Evolutionary conservation across 106 monocot genomes (phyloP).

Genomic region (Dactylorhiza incarnata): DNA sequence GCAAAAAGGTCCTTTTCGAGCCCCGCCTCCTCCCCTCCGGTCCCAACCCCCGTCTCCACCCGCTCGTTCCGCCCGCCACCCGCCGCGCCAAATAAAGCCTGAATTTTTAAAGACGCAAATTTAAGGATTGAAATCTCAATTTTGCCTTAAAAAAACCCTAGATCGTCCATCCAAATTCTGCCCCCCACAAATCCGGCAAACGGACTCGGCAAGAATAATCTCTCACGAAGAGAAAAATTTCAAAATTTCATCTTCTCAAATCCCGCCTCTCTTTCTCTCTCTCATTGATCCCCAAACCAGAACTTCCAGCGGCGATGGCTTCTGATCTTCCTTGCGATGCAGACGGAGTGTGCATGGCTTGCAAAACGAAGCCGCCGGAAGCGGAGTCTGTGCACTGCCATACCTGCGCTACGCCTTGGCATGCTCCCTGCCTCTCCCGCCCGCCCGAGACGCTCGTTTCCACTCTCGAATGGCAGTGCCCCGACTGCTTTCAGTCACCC

Average conservation of each 20-base stretch:
- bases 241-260: neutral
- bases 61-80: too few species aligned
- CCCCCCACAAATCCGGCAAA: neutral
- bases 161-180: neutral
- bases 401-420: slow-evolving; percentile 87
- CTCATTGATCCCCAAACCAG: neutral
- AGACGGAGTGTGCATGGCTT: slow-evolving; percentile 85
- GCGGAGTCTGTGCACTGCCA: slow-evolving; percentile 46
- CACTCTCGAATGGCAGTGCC: slow-evolving; percentile 39
- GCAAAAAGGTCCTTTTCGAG: too few species aligned
- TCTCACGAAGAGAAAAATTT: neutral
- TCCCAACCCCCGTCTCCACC: too few species aligned
- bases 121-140: too few species aligned
- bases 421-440: slow-evolving; percentile 65
- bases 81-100: too few species aligned
- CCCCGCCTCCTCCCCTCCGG: too few species aligned
- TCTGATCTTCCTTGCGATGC: slow-evolving; percentile 87
- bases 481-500: slow-evolving; percentile 31
- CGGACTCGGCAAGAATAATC: neutral
- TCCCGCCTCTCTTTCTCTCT: neutral
- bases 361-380: slow-evolving; percentile 46
- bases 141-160: too few species aligned
- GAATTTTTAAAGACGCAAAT: too few species aligned
- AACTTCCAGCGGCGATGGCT: slow-evolving; percentile 17
- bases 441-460: slow-evolving; percentile 24